A percentile compares a stretch with the other conserved stretches of the same genome.
These are phyloP conservation scores for Botryotinia globosa DNA, from an alignment of 2,329 filamentous ascomycete genomes.

Conservation along the genomic window DNA sequence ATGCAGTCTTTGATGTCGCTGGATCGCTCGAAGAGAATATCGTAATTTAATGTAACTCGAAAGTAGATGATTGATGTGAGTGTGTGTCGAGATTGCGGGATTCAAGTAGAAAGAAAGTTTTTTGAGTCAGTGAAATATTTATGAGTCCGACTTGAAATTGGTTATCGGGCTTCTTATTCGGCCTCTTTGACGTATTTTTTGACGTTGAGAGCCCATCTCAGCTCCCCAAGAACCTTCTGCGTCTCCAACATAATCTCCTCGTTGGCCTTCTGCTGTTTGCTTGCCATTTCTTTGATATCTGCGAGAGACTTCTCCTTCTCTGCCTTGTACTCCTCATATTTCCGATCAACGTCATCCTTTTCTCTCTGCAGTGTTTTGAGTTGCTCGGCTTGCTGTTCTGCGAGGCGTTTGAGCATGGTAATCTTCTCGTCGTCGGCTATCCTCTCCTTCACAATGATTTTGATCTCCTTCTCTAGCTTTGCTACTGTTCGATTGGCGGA, in stretches of 20 bases:
- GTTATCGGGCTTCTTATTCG: slow-evolving; percentile 41
- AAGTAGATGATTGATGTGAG: background rate
- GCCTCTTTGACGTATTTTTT: slow-evolving; percentile 59
- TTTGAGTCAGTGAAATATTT: background rate
- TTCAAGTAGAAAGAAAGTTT: background rate
- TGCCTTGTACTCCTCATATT: slow-evolving; percentile 63
- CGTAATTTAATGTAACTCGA: slow-evolving; percentile 1
- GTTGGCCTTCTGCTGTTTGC: slow-evolving; percentile 59
- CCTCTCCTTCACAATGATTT: slow-evolving; percentile 53
- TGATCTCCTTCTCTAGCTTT: slow-evolving; percentile 53
- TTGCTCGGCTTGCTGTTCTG: slow-evolving; percentile 70
- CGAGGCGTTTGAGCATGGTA: slow-evolving; percentile 62
- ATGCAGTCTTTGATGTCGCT: slow-evolving; percentile 20
- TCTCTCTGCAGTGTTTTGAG: slow-evolving; percentile 58
- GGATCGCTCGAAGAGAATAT: background rate
- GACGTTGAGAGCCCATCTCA: slow-evolving; percentile 70
- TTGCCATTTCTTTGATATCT: slow-evolving; percentile 57
- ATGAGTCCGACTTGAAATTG: background rate
- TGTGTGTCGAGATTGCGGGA: background rate
- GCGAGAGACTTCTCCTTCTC: slow-evolving; percentile 61
- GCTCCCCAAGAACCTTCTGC: slow-evolving; percentile 60
- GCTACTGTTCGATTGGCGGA: slow-evolving; percentile 54
- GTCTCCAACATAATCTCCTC: slow-evolving; percentile 56
- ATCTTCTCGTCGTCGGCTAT: slow-evolving; percentile 61
- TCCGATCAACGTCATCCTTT: slow-evolving; percentile 57